These are phyloP conservation scores for Globisporangium yorkense DNA, from an alignment of 352 stramenopile genomes.

Conservation along the genomic window DNA sequence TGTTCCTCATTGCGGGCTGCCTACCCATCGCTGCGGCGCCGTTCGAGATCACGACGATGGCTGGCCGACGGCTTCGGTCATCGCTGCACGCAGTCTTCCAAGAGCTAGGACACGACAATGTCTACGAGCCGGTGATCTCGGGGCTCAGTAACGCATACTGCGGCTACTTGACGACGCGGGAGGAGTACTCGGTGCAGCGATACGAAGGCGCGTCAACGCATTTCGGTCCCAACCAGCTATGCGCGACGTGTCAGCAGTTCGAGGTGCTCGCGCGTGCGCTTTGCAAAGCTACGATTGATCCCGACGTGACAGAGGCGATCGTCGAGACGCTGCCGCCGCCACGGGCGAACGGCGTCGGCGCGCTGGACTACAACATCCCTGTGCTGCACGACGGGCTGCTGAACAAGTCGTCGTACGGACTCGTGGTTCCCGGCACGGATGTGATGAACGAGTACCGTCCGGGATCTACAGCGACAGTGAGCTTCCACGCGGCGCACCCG, in stretches of 20 bases:
- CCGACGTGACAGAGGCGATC: constrained; percentile 7
- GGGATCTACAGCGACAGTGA: constrained; percentile 44
- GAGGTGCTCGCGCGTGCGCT: constrained; percentile 41
- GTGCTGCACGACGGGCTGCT: constrained; percentile 65
- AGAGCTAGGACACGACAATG: constrained; percentile 7
- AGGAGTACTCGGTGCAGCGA: constrained; percentile 82
- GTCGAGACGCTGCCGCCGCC: constrained; percentile 30
- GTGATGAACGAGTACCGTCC: constrained; percentile 33
- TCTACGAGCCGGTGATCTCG: constrained; percentile 53
- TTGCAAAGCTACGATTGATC: constrained; percentile 9
- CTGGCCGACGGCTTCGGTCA: constrained; percentile 52
- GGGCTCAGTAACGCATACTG: constrained; percentile 81
- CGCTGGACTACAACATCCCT: constrained; percentile 69
- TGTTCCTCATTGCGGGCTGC: constrained; percentile 50
- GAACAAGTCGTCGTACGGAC: constrained; percentile 38
- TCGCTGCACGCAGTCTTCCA: constrained; percentile 27
- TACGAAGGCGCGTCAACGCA: constrained; percentile 89
- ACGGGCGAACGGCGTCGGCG: constrained; percentile 52
- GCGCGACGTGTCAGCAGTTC: constrained; percentile 76
- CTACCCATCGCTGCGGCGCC: constrained; percentile 67
- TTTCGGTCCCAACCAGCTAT: constrained; percentile 83
- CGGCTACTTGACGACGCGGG: constrained; percentile 79
- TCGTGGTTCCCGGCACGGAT: constrained; percentile 37
- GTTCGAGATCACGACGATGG: constrained; percentile 86
- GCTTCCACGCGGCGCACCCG: constrained; percentile 71